Percentiles rank a stretch among this genome's conserved stretches.
Evolutionary conservation across 176 grass and related monocot species (phyloP).

Genomic region (Rhynchospora breviuscula): DNA sequence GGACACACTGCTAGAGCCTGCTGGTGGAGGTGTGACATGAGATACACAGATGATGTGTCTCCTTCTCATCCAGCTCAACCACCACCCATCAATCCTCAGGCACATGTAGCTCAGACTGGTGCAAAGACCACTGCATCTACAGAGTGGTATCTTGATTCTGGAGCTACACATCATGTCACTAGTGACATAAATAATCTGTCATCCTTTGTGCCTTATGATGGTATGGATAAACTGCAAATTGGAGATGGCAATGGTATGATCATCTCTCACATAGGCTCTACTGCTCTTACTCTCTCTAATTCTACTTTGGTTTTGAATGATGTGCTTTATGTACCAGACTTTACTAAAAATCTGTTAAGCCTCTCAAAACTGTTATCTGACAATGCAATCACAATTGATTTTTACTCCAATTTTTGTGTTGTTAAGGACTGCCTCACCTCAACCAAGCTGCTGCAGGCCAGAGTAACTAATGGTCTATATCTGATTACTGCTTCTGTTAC

Average conservation of each 20-base stretch:
- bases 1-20: too few species aligned
- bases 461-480: not conserved
- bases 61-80: not conserved
- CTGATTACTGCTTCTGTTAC: not conserved
- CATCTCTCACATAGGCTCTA: not conserved
- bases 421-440: not conserved
- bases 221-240: not conserved
- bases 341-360: not conserved
- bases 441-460: not conserved
- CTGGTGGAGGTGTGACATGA: too few species aligned
- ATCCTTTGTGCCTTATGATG: too few species aligned
- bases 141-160: too few species aligned
- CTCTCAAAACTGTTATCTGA: not conserved
- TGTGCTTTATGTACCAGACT: not conserved
- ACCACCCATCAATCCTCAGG: not conserved
- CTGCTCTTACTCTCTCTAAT: not conserved
- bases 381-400: not conserved
- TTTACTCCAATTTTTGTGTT: not conserved
- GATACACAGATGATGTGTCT: too few species aligned
- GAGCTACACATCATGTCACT: too few species aligned
- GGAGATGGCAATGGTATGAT: not conserved
- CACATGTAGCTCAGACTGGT: not conserved
- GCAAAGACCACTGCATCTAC: not conserved
- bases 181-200: not conserved
- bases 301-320: not conserved